Evolutionary conservation across 1,284 basidiomycete species (phyloP).

Genomic region (Heliocybe sulcata): DNA sequence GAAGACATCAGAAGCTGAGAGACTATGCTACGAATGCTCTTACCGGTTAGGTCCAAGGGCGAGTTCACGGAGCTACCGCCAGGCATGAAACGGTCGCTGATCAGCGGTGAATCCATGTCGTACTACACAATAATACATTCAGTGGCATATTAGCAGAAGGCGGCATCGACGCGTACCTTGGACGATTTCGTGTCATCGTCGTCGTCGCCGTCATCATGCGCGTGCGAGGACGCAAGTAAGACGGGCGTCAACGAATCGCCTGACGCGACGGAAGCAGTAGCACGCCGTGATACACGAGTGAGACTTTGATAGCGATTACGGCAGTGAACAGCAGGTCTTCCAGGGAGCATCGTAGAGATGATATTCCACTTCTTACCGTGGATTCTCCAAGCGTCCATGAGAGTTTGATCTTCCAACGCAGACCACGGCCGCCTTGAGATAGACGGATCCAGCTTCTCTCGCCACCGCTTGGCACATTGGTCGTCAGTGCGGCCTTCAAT

Average conservation of each 20-base stretch:
- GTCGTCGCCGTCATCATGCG: neutral
- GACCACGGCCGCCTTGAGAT: conserved; percentile 7
- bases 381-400: conserved; percentile 1
- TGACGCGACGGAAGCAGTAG: neutral
- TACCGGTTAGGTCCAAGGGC: neutral
- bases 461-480: conserved; percentile 8
- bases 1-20: neutral
- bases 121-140: neutral
- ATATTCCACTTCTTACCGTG: conserved; percentile 6
- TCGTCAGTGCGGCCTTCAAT: conserved; percentile 7
- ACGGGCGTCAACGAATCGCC: neutral
- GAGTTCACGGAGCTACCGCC: neutral
- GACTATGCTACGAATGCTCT: neutral
- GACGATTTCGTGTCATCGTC: neutral
- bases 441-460: conserved; percentile 7
- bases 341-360: conserved; percentile 5
- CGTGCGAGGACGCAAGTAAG: neutral
- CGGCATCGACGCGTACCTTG: neutral
- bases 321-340: conserved; percentile 7
- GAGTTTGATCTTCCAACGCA: conserved; percentile 4
- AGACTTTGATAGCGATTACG: conserved; percentile 6
- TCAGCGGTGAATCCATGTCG: neutral
- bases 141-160: neutral
- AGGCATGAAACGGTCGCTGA: neutral
- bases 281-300: neutral